Conservation (phyloP, 176 grass and related monocot species). For the Saccharum officinarum region DNA sequence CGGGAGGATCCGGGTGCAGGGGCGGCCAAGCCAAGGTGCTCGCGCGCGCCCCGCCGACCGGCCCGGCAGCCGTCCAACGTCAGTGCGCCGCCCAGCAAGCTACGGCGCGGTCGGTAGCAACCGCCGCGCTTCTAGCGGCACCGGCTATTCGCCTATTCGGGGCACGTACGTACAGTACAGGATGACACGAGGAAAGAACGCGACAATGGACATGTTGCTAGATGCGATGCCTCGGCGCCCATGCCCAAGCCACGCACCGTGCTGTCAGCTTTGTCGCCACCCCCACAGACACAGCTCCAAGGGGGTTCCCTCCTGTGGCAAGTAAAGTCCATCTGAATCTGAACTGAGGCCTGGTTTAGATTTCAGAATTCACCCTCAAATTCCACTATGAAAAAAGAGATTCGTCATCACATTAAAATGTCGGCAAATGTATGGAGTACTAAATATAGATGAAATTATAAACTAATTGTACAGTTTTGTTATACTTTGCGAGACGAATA, state of each 20-base stretch:
- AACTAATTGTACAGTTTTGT: too few species aligned
- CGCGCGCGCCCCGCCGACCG: background rate
- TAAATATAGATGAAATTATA: too few species aligned
- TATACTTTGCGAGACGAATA: too few species aligned
- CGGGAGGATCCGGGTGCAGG: background rate
- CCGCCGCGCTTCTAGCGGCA: background rate
- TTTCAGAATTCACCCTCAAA: too few species aligned
- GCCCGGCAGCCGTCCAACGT: background rate
- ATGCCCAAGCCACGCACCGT: background rate
- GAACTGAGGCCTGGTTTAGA: too few species aligned
- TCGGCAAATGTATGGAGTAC: too few species aligned
- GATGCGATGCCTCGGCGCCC: constrained; percentile 12
- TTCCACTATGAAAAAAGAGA: too few species aligned
- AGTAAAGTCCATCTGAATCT: background rate
- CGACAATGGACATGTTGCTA: background rate
- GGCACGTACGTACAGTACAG: background rate
- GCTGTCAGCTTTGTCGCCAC: constrained; percentile 14
- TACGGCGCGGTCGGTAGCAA: background rate
- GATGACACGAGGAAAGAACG: background rate
- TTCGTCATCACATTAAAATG: too few species aligned
- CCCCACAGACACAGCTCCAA: background rate
- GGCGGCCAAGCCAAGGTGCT: too few species aligned
- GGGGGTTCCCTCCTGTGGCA: background rate
- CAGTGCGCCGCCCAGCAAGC: background rate
- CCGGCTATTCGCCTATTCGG: too few species aligned